Conservation (phyloP, 1,284 basidiomycete species). For the Sporisorium iseilematis-ciliati region DNA sequence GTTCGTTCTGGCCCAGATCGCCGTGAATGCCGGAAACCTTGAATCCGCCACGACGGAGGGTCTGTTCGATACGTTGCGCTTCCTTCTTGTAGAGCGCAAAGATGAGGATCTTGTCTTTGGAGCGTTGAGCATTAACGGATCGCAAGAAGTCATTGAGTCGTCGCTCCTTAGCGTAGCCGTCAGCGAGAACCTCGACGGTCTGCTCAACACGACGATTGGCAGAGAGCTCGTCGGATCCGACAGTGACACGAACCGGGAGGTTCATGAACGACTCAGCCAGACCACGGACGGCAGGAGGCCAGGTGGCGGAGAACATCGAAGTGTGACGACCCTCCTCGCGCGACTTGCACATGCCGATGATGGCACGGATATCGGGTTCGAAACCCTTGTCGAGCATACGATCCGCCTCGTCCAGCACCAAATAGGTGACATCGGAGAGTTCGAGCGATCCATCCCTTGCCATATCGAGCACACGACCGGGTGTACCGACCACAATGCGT, state of each 20-base stretch:
- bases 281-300: conserved; percentile 94
- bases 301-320: conserved; percentile 87
- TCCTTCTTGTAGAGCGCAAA: conserved; percentile 95
- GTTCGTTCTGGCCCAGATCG: conserved; percentile 87
- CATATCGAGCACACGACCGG: conserved; percentile 90
- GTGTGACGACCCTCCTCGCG: conserved; percentile 69
- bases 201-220: conserved; percentile 89
- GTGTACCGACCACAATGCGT: conserved; percentile 90
- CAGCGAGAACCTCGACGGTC: conserved; percentile 88
- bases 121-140: conserved; percentile 70
- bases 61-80: conserved; percentile 87
- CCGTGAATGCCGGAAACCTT: conserved; percentile 90
- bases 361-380: conserved; percentile 95
- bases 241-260: conserved; percentile 88
- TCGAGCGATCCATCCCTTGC: conserved; percentile 85
- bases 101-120: conserved; percentile 81
- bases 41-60: conserved; percentile 83
- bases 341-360: conserved; percentile 82
- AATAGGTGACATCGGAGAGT: conserved; percentile 80
- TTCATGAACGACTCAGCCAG: conserved; percentile 91
- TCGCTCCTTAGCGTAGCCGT: conserved; percentile 87
- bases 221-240: conserved; percentile 93
- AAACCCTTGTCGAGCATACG: conserved; percentile 99
- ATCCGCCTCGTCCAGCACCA: conserved; percentile 97
- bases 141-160: conserved; percentile 66